phyloP scores from a whole-genome alignment of 2,329 filamentous ascomycete genomes.

The Cercospora zeae-maydis region DNA sequence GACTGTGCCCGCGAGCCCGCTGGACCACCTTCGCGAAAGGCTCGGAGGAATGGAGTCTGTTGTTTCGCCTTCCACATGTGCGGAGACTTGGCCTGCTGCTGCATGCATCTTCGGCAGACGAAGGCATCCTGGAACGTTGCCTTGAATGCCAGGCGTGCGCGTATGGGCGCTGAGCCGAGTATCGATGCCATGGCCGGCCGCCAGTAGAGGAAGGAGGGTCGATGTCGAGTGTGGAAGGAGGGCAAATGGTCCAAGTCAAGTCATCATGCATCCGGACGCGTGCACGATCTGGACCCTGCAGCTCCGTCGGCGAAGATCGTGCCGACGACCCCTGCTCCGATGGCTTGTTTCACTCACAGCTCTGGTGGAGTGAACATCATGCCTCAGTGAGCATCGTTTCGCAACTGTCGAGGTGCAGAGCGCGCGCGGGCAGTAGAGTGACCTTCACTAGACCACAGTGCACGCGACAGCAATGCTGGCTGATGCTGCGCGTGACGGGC shows the following conservation, averaged over 20 bases:
- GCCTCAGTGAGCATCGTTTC: not conserved
- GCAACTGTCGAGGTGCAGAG: not conserved
- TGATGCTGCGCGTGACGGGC: not conserved
- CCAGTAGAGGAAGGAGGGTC: not conserved
- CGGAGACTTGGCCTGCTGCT: conserved; percentile 26
- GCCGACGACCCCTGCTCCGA: not conserved
- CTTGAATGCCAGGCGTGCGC: conserved; percentile 23
- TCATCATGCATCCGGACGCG: not conserved
- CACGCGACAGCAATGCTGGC: not conserved
- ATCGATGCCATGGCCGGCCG: conserved; percentile 23
- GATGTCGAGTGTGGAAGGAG: not conserved
- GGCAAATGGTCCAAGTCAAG: conserved; percentile 5
- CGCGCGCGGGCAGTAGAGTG: not conserved
- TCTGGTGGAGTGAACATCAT: not conserved
- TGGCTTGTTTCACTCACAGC: not conserved
- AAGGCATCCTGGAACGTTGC: conserved; percentile 28
- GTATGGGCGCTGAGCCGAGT: conserved; percentile 23
- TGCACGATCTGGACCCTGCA: conserved; percentile 1
- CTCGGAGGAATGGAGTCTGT: conserved; percentile 36
- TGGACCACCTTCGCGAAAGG: conserved; percentile 32
- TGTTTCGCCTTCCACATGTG: conserved; percentile 23
- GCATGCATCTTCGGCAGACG: conserved; percentile 35
- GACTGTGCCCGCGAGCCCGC: conserved; percentile 25
- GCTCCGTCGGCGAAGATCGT: not conserved
- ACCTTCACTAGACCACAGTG: not conserved